Evolutionary conservation across 1,139 yeast genomes (phyloP), one percentile per base, ranked within the genome.

Genomic region (Lodderomyces margitis): DNA sequence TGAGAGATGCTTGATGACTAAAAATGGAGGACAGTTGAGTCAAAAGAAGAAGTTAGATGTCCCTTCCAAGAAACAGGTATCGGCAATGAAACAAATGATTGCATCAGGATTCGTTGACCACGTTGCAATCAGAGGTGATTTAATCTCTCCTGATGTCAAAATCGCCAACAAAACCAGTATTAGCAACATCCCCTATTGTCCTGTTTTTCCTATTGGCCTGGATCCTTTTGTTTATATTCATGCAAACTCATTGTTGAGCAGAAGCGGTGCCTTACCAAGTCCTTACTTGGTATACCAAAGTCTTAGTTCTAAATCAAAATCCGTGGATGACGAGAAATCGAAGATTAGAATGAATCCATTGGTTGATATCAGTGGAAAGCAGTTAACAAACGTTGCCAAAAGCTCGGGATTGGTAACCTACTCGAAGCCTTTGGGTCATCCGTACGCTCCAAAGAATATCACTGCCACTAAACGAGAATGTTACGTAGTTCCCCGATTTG

Each of bases 91-190:
- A 56, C 98, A 94, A 61, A 91, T 94, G 81, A 70, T 92, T 8
- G 80, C 96, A 2, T 83, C 97, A 0, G 98, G 98, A 0, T 94
- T 87, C 54, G 73, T 92, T 38, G 98, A 94, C 59, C 96, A 87
- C 56, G 77, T 92, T 15, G 95, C 96, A 1, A 77, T 87, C 11
- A 72, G 98, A 47, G 92, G 87, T 0, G 97, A 89, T 56, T 52
- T 82, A 24, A 66, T 83, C 9, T 81, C 87, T n/a, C 66, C 81
- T 0, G 95, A 85, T 32, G 70, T 79, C 10, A 69, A 64, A 34
- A 61, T 83, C 3, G 67, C 83, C 1, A 82, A 81, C 54, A 81
- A 75, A 42, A 71, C 83, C 14, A 74, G 73, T 33, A 73, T 87
- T 38, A 74, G 74, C 41, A 76, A 75, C 41, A 75, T 87, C 28